Evolutionary conservation across 2,329 filamentous ascomycete species (phyloP).

Genomic region (Monosporascus ibericus): DNA sequence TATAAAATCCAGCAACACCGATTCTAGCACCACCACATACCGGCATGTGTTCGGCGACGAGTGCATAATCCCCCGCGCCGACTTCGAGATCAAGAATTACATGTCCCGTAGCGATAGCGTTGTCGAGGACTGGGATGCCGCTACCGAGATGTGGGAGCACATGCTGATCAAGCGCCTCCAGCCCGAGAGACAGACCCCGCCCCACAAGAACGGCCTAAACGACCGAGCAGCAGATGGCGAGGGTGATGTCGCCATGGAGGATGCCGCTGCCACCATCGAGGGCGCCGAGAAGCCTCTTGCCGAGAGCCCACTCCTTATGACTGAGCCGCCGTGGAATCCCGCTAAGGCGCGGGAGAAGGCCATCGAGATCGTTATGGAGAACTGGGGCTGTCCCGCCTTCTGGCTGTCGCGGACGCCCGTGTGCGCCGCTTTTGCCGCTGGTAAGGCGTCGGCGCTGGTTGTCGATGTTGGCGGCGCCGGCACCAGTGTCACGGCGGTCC

Average conservation of each 20-base stretch:
- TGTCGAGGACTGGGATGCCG: constrained; percentile 95
- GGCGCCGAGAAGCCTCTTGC: constrained; percentile 74
- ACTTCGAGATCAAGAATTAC: constrained; percentile 84
- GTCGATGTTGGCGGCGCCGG: constrained; percentile 87
- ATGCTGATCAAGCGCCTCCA: constrained; percentile 85
- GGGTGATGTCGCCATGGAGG: constrained; percentile 55
- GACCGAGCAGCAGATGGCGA: constrained; percentile 59
- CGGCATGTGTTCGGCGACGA: constrained; percentile 81
- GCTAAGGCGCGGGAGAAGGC: constrained; percentile 85
- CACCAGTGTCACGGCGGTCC: constrained; percentile 82
- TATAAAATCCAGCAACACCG: constrained; percentile 40
- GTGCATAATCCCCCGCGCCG: constrained; percentile 68
- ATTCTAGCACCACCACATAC: constrained; percentile 31
- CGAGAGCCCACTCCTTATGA: constrained; percentile 89
- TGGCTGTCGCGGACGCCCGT: constrained; percentile 88
- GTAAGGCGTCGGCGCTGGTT: constrained; percentile 88
- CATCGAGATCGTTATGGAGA: constrained; percentile 95
- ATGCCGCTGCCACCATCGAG: constrained; percentile 29
- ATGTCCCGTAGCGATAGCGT: constrained; percentile 75
- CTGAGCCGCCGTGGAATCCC: constrained; percentile 89
- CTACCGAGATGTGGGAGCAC: constrained; percentile 86
- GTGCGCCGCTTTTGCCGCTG: constrained; percentile 83
- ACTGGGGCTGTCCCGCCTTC: constrained; percentile 91
- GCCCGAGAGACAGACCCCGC: constrained; percentile 62
- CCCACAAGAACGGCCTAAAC: constrained; percentile 73